Conservation (phyloP, 1,284 basidiomycete genomes). For the Leccinum holopus region DNA sequence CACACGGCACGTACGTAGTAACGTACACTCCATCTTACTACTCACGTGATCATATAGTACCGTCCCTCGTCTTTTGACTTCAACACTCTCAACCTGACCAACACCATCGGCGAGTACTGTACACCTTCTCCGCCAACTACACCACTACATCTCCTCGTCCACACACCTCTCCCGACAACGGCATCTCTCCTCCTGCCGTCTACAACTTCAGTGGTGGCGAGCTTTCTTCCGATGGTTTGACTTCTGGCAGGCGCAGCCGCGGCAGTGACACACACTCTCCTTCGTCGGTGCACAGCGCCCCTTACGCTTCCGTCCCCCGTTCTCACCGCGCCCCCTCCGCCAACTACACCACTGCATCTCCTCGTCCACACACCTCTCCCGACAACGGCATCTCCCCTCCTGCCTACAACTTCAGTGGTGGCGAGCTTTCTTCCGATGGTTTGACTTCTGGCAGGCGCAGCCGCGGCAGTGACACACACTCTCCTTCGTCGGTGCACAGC, state of each 20-base stretch:
- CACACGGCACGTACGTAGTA: too few relatives aligned
- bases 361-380: slow-evolving; percentile 66
- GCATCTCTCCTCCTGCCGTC: too few relatives aligned
- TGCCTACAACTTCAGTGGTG: slow-evolving; percentile 63
- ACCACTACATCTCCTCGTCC: slow-evolving; percentile 53
- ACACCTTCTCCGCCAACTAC: slow-evolving; percentile 45
- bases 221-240: slow-evolving; percentile 37
- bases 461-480: slow-evolving; percentile 63
- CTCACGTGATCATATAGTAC: too few relatives aligned
- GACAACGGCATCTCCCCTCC: slow-evolving; percentile 69
- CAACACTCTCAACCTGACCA: too few relatives aligned
- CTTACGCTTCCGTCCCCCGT: slow-evolving; percentile 43
- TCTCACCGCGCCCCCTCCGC: slow-evolving; percentile 17
- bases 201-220: too few relatives aligned
- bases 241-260: slow-evolving; percentile 63
- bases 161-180: too few relatives aligned
- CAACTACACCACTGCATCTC: slow-evolving; percentile 51
- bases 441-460: slow-evolving; percentile 61
- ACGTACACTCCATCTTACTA: too few relatives aligned
- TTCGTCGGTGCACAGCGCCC: slow-evolving; percentile 39
- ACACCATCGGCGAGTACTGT: too few relatives aligned
- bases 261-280: slow-evolving; percentile 44
- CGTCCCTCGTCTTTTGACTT: too few relatives aligned
- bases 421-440: slow-evolving; percentile 69
- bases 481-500: slow-evolving; percentile 50